Evolutionary conservation across 2,329 filamentous ascomycete species (phyloP).

Genomic region (Colletotrichum sp.): DNA sequence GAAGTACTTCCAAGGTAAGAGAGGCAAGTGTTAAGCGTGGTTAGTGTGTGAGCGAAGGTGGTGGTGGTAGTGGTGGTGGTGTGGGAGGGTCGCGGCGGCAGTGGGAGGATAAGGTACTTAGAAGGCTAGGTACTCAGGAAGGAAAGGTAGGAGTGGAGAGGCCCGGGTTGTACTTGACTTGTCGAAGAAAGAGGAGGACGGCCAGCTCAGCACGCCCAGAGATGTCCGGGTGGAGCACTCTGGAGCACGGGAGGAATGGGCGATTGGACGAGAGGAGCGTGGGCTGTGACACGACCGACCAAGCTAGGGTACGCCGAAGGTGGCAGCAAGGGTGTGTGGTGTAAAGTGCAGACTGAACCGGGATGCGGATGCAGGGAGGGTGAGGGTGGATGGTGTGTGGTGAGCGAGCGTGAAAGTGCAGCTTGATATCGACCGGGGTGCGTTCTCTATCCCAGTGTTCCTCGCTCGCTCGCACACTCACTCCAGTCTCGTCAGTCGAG

Average conservation of each 20-base stretch:
- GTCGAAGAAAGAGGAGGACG: constrained; percentile 15
- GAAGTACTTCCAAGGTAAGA: neutral
- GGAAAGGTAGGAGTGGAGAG: constrained; percentile 15
- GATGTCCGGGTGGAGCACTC: constrained; percentile 19
- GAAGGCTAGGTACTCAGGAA: neutral
- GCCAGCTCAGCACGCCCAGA: constrained; percentile 23
- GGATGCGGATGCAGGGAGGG: constrained; percentile 14
- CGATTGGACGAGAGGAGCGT: constrained; percentile 35
- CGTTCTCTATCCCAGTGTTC: neutral
- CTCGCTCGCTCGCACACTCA: neutral
- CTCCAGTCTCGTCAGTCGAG: neutral
- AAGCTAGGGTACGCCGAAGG: constrained; percentile 21
- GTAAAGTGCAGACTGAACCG: neutral
- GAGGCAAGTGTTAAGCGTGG: neutral
- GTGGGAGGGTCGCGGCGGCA: constrained; percentile 11
- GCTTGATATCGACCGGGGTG: constrained; percentile 18
- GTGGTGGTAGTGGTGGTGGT: neutral
- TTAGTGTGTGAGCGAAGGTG: neutral
- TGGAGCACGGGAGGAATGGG: constrained; percentile 24
- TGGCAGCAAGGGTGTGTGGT: constrained; percentile 18
- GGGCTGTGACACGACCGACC: constrained; percentile 33
- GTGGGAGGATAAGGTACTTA: constrained; percentile 5
- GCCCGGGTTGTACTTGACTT: constrained; percentile 9
- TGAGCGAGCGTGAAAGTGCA: neutral
- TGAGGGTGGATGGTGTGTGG: constrained; percentile 8